Base-by-base conservation (phyloP, 75 land plant genomes). In the Pinus albicaulis region DNA sequence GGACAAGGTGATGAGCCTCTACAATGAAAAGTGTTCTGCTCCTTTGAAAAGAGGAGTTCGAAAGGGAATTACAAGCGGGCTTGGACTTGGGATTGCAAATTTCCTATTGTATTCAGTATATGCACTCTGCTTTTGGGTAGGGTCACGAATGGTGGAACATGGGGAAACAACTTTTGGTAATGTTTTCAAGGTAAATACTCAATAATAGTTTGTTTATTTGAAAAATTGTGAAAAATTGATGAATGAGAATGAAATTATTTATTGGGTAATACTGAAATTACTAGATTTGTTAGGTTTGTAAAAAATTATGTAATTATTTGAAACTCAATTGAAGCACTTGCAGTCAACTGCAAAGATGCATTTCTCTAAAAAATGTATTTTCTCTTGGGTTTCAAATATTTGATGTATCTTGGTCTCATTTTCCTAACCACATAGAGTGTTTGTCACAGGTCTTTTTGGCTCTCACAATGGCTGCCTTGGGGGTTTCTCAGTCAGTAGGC, bases 11-110 rank as follows among this genome's bases (percentile, higher is more conserved):
- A 84, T 89, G 75, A 76, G 80, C n/a, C 55, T 90, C 68, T 92
- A 92, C 69, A 60, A 83, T 44, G 76, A 89, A 71, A 95, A 89
- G 75, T 41, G 44, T 6, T 41, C 44, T 41, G 86, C 78, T 19
- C 96, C 98, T 6, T 73, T 89, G 87, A 81, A 76, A 41, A 75
- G 75, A 34, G 93, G 90, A 7, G 84, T 92, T 34, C 82, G 84
- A 34, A 93, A 89, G 79, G 98, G 96, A 25, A 23, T 91, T 73
- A 70, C 92, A 55, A 91, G 95, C 79, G 98, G 98, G 2, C 24
- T 82, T 44, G 92, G 90, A 25, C 86, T 92, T 77, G 95, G 92
- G 1, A 20, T 89, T 10, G 87, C 98, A 57, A 89, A 81, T 76
- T 85, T 89, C 84, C 69, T 95, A 56, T 77, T 91, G 10, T 95